Evolutionary conservation across 1,284 basidiomycete species (phyloP).

Genomic region (Cryptococcus sp.): DNA sequence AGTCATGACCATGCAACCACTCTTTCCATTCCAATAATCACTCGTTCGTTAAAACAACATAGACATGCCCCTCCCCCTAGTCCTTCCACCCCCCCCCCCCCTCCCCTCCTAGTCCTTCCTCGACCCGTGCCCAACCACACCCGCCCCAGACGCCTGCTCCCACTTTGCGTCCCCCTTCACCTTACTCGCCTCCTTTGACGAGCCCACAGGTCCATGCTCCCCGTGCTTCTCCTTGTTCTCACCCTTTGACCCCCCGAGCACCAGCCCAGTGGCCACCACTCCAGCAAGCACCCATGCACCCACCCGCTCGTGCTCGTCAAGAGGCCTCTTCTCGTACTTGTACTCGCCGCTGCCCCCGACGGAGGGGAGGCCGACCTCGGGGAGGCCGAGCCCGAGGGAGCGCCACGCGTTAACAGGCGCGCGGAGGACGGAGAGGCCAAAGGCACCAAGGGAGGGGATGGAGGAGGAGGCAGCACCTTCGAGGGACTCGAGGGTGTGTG

Average conservation of each 20-base stretch:
- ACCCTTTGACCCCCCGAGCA: constrained; percentile 51
- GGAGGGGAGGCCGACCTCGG: constrained; percentile 14
- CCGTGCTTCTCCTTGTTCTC: constrained; percentile 19
- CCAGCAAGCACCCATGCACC: constrained; percentile 59
- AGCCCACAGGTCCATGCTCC: not conserved
- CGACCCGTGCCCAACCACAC: constrained; percentile 37
- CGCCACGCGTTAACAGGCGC: constrained; percentile 23
- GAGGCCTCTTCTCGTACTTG: constrained; percentile 50
- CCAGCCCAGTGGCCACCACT: constrained; percentile 57
- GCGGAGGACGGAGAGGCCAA: constrained; percentile 5
- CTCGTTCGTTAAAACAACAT: no score
- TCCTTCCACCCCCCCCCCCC: no score
- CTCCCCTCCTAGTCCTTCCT: constrained; percentile 29
- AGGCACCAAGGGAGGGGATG: constrained; percentile 11
- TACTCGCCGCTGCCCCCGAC: constrained; percentile 24
- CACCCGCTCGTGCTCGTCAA: constrained; percentile 56
- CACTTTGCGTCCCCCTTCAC: constrained; percentile 31
- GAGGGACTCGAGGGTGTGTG: constrained; percentile 17
- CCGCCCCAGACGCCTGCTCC: constrained; percentile 39
- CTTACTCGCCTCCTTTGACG: constrained; percentile 2
- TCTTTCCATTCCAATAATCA: no score
- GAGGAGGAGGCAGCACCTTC: constrained; percentile 15
- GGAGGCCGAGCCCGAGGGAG: constrained; percentile 16
- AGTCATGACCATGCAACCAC: no score
- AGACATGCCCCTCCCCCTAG: constrained; percentile 3